Evolutionary conservation across 2,329 filamentous ascomycete genomes (phyloP), one percentile per base, ranked within the genome.

Genomic region (Nannizzia gypsea): DNA sequence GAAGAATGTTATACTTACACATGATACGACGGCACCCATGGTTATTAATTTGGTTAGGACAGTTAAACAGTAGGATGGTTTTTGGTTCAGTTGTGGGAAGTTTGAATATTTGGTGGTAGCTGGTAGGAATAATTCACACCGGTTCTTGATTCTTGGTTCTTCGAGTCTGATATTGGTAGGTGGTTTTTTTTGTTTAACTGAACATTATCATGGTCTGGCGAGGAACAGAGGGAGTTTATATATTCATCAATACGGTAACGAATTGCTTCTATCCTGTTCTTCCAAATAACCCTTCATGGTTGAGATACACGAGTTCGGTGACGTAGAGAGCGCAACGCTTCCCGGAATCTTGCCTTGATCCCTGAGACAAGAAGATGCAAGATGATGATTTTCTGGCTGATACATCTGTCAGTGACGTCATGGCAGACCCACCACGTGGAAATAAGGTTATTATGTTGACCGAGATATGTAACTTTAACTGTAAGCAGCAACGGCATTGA

Each of bases 21-120:
- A 91, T 72, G 88, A 91, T 66, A 90, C 79, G 69, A 93, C 85
- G 74, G 86, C 88, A 77, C 89, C 89, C 89, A 93, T 92, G 66
- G 73, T 85, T 48, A 26, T 28, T 9, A 6, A 56, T 46, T n/a
- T n/a, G n/a, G n/a, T n/a, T n/a, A n/a, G n/a, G n/a, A n/a, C n/a
- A n/a, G n/a, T n/a, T n/a, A n/a, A n/a, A 11, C 3, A 24, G n/a
- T 56, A 24, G 13, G 31, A 38, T 56, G 17, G 2, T 6, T 36
- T 56, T 31, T 28, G 22, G 3, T 26, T 56, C 52, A 17, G 36
- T 38, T 2, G 36, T 9, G 46, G 24, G 28, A 42, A 57, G 55
- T 26, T 42, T 40, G 55, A 11, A 9, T 17, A 5, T 22, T 31
- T 15, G n/a, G n/a, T 28, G 17, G 22, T 11, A n/a, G 9, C 6